Evolutionary conservation across 805 yeast genomes (phyloP), one percentile per base, ranked within the genome.

Genomic region (Candida nanaspora): DNA sequence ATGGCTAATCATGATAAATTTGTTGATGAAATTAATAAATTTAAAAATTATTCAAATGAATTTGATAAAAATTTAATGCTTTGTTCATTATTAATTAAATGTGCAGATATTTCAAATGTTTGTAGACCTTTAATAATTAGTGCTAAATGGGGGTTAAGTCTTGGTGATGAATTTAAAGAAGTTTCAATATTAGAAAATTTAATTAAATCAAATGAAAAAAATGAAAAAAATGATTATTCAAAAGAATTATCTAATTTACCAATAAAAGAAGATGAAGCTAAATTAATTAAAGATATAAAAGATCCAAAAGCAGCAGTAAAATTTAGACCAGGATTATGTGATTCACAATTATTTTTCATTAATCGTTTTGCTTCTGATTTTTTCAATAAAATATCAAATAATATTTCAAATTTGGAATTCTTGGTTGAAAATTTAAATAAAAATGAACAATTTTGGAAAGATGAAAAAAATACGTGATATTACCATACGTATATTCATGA

Each of bases 31-130:
- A 67, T 88, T 50, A 64, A 65, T 31, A 55, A 60, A 31, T 54
- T 65, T 14, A 53, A 41, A 28, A 46, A 35, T 9, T 34, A 47
- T 37, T 42, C 48, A 35, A 47, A 61, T 47, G 41, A 55, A 45
- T 40, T 58, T 52, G 44, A 50, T 27, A 40, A 51, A 23, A 43
- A 56, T 13, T 41, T 48, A 42, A 69, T 84, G 47, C 62, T 87
- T 30, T 69, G 82, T 34, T 74, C 86, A 21, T 63, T 88, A 44
- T 70, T 91, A 45, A 78, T 93, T 45, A 93, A 93, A 65, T 87
- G 95, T 61, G 97, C 98, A 3, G 98, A 93, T 63, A 87, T 93
- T 35, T 86, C 96, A 22, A 93, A 93, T 58, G 96, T 89, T 19
- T 78, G 95, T 9, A 68, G 98, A 45, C 87, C 89, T 4, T 65